A percentile compares a stretch with the other conserved stretches of the same genome.
These are phyloP conservation scores for Fraxinus excelsior DNA, from an alignment of 257 asterid species.

Conservation along the genomic window DNA sequence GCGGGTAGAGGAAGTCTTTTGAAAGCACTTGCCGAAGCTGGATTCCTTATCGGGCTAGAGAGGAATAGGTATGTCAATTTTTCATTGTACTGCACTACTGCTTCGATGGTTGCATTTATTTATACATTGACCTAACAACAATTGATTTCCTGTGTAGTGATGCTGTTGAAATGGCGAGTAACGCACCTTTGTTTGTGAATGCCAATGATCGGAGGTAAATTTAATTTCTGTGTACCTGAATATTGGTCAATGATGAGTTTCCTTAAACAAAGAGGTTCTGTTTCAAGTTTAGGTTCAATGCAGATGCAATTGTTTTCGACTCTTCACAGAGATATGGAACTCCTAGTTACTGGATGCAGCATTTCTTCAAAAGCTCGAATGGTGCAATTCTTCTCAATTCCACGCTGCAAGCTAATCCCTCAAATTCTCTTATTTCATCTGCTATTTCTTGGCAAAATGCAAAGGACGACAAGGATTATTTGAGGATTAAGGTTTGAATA, in stretches of 20 bases:
- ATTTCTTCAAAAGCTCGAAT: conserved; percentile 73
- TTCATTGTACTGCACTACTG: background rate
- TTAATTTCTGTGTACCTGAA: background rate
- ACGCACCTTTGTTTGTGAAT: conserved; percentile 86
- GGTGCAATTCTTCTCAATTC: conserved; percentile 75
- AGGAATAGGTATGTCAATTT: conserved; percentile 60
- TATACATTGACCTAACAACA: background rate
- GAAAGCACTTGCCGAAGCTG: conserved; percentile 87
- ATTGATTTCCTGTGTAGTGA: conserved; percentile 56
- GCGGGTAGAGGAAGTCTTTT: conserved; percentile 83
- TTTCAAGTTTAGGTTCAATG: conserved; percentile 57
- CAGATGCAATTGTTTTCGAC: conserved; percentile 88
- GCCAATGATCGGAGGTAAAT: conserved; percentile 63
- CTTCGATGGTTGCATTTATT: background rate
- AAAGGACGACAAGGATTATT: conserved; percentile 37
- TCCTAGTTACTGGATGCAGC: conserved; percentile 98
- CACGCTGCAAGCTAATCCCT: conserved; percentile 48
- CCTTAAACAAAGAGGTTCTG: background rate
- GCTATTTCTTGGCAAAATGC: conserved; percentile 63
- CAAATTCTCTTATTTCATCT: conserved; percentile 56
- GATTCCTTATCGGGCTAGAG: conserved; percentile 80
- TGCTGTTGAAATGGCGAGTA: conserved; percentile 84
- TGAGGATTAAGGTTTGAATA: conserved; percentile 49
- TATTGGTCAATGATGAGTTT: background rate
- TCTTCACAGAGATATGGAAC: conserved; percentile 75